Conservation (phyloP, 2,329 filamentous ascomycete species). For the Stagonosporopsis vannaccii region DNA sequence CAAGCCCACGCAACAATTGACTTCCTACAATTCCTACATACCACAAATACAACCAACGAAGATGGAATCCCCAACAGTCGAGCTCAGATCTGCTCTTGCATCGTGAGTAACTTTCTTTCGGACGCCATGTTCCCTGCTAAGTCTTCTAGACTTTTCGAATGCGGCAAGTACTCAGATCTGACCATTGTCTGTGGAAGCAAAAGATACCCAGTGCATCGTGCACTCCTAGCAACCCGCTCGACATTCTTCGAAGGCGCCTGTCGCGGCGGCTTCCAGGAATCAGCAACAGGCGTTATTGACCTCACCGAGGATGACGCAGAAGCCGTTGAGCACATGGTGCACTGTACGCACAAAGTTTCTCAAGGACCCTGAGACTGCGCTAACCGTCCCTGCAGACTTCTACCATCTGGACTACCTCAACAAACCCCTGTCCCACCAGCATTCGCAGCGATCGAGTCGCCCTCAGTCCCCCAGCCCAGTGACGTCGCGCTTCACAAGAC, state of each 20-base stretch:
- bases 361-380: constrained; percentile 12
- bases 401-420: constrained; percentile 52
- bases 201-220: constrained; percentile 57
- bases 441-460: constrained; percentile 39
- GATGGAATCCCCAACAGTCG: constrained; percentile 52
- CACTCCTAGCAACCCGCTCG: constrained; percentile 57
- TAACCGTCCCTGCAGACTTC: constrained; percentile 45
- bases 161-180: constrained; percentile 57
- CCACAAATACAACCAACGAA: constrained; percentile 10
- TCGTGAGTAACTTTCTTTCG: constrained; percentile 50
- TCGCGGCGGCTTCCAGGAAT: constrained; percentile 48
- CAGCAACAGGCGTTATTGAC: constrained; percentile 48
- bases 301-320: constrained; percentile 51
- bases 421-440: constrained; percentile 40
- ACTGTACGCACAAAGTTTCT: constrained; percentile 42
- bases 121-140: constrained; percentile 29
- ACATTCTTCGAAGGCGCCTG: constrained; percentile 56
- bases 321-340: constrained; percentile 52
- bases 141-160: constrained; percentile 47
- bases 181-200: constrained; percentile 55
- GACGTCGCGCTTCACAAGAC: constrained; percentile 26
- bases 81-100: constrained; percentile 56
- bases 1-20: neutral
- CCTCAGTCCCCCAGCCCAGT: constrained; percentile 25
- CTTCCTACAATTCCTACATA: neutral